Percentiles rank a stretch among this genome's conserved stretches.
These are phyloP conservation scores for Jatropha curcas DNA, from an alignment of 345 rosid genomes.

Conservation along the genomic window DNA sequence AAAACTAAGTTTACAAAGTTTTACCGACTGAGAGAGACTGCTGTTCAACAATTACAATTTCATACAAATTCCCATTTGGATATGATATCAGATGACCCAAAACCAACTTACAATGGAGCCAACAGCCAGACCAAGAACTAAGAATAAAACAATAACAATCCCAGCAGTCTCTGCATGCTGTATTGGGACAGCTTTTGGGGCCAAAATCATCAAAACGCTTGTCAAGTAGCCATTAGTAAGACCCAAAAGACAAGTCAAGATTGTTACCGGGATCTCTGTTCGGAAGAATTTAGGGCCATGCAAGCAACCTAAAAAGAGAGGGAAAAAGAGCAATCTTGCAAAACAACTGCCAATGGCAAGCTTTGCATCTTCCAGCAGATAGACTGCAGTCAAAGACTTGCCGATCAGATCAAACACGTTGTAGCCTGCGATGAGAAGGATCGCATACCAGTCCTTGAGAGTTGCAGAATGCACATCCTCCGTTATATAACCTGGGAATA, in stretches of 20 bases:
- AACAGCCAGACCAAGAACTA: slow-evolving; percentile 69
- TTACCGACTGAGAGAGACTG: not conserved
- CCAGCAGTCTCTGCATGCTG: slow-evolving; percentile 90
- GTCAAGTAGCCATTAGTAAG: slow-evolving; percentile 85
- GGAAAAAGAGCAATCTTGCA: slow-evolving; percentile 80
- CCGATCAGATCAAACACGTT: slow-evolving; percentile 93
- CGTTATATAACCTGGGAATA: slow-evolving; percentile 89
- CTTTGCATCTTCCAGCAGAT: slow-evolving; percentile 58
- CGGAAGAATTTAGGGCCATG: slow-evolving; percentile 78
- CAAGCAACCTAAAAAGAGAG: slow-evolving; percentile 80
- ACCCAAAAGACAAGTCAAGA: slow-evolving; percentile 75
- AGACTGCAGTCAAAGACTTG: slow-evolving; percentile 73
- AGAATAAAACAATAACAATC: slow-evolving; percentile 74
- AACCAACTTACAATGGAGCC: slow-evolving; percentile 68
- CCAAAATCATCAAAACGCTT: slow-evolving; percentile 79
- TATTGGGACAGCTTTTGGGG: slow-evolving; percentile 70
- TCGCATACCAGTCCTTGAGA: slow-evolving; percentile 82
- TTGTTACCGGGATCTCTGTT: slow-evolving; percentile 80
- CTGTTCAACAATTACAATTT: not conserved
- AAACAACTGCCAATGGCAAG: slow-evolving; percentile 64
- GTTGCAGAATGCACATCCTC: slow-evolving; percentile 84
- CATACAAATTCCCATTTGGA: not conserved
- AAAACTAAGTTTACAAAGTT: not conserved
- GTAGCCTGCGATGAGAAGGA: slow-evolving; percentile 69
- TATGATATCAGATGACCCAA: slow-evolving; percentile 78